A percentile compares a stretch with the other conserved stretches of the same genome.
Conservation (phyloP, 768 basidiomycete species). For the Multifurca ochricompacta region DNA sequence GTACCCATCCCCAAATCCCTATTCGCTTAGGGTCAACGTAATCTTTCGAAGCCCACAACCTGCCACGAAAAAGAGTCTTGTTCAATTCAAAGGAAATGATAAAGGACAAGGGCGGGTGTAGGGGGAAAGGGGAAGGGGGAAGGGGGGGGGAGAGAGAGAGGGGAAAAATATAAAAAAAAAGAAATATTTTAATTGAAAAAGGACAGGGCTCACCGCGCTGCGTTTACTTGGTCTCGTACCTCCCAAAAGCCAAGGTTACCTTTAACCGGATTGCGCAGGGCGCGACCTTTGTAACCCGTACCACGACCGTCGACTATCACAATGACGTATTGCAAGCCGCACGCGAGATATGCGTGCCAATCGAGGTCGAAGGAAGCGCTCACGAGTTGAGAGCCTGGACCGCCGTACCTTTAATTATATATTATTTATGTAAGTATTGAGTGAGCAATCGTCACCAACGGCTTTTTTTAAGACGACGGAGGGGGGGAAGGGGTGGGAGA, state of each 20-base stretch:
- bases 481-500: too few species aligned
- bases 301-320: slow-evolving; percentile 90
- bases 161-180: not conserved
- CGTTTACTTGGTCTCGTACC: slow-evolving; percentile 81
- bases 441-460: too few species aligned
- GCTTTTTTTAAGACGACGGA: too few species aligned
- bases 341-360: slow-evolving; percentile 85
- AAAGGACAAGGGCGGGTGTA: not conserved
- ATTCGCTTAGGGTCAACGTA: slow-evolving; percentile 87
- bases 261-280: slow-evolving; percentile 80
- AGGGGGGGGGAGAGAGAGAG: not conserved
- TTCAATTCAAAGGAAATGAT: not conserved
- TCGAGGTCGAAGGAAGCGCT: slow-evolving; percentile 57
- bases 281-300: slow-evolving; percentile 84
- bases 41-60: slow-evolving; percentile 74
- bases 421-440: too few species aligned
- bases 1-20: slow-evolving; percentile 97
- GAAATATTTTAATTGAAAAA: too few species aligned
- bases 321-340: slow-evolving; percentile 73
- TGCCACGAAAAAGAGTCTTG: slow-evolving; percentile 25
- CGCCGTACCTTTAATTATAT: slow-evolving; percentile 61
- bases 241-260: slow-evolving; percentile 86
- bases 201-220: slow-evolving; percentile 54
- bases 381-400: slow-evolving; percentile 79
- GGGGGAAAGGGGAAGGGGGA: not conserved